phyloP scores from a whole-genome alignment of 768 basidiomycete species.

The Boletellus sp. region DNA sequence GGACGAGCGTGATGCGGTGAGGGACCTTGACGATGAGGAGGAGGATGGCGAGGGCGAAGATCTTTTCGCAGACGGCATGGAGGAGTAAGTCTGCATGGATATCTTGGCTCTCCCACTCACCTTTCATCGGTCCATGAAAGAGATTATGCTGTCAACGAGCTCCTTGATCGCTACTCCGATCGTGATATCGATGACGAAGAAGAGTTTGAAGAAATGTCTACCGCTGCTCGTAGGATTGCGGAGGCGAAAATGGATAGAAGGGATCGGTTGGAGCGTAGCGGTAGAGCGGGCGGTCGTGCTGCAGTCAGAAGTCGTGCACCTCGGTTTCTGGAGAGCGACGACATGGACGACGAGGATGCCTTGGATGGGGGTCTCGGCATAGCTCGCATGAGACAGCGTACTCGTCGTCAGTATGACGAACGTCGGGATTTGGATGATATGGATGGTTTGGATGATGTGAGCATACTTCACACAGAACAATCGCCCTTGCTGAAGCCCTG shows the following conservation, averaged over 20 bases:
- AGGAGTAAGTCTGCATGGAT: conserved; percentile 49
- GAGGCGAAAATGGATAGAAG: conserved; percentile 86
- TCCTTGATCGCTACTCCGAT: conserved; percentile 84
- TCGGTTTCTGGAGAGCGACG: conserved; percentile 82
- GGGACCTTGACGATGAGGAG: conserved; percentile 62
- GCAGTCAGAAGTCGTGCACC: conserved; percentile 79
- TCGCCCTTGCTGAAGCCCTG: conserved; percentile 14
- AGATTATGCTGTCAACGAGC: conserved; percentile 82
- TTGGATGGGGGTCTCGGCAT: conserved; percentile 64
- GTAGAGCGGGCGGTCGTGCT: conserved; percentile 68
- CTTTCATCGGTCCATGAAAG: conserved; percentile 33
- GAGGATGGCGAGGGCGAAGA: conserved; percentile 90
- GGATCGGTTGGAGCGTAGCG: conserved; percentile 69
- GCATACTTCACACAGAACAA: conserved; percentile 24
- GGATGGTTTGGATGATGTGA: conserved; percentile 82
- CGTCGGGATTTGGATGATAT: conserved; percentile 85
- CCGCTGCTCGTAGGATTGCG: conserved; percentile 69
- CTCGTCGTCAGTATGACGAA: conserved; percentile 93
- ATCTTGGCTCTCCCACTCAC: conserved; percentile 7
- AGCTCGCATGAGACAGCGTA: conserved; percentile 72
- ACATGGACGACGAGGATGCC: conserved; percentile 71
- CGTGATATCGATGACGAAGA: conserved; percentile 83
- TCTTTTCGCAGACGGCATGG: conserved; percentile 78
- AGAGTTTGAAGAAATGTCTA: conserved; percentile 63
- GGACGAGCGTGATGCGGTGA: conserved; percentile 65